These are phyloP conservation scores for Brassica napus DNA, from an alignment of 345 rosid genomes.

Conservation along the genomic window Da-Ae NC_063452.1:17743501-17744000, in stretches of 20 bases:
- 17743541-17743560: conserved; percentile 9
- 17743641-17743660: conserved; percentile 63
- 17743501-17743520: background rate
- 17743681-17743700: conserved; percentile 67
- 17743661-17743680: conserved; percentile 80
- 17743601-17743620: conserved; percentile 62
- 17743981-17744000: conserved; percentile 31
- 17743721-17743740: conserved; percentile 88
- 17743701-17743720: conserved; percentile 63
- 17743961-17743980: conserved; percentile 36
- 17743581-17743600: conserved; percentile 25
- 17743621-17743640: conserved; percentile 70
- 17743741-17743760: conserved; percentile 75
- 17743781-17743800: conserved; percentile 21
- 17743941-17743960: conserved; percentile 35
- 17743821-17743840: conserved; percentile 58
- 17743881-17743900: conserved; percentile 22
- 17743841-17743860: conserved; percentile 65
- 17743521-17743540: conserved; percentile 10
- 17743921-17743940: conserved; percentile 32
- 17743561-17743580: conserved; percentile 7
- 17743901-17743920: conserved; percentile 38
- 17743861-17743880: conserved; percentile 54
- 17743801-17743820: conserved; percentile 35
- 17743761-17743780: conserved; percentile 21